Base-by-base conservation (phyloP, 2,329 filamentous ascomycete genomes). In the Thelonectria olida region DNA sequence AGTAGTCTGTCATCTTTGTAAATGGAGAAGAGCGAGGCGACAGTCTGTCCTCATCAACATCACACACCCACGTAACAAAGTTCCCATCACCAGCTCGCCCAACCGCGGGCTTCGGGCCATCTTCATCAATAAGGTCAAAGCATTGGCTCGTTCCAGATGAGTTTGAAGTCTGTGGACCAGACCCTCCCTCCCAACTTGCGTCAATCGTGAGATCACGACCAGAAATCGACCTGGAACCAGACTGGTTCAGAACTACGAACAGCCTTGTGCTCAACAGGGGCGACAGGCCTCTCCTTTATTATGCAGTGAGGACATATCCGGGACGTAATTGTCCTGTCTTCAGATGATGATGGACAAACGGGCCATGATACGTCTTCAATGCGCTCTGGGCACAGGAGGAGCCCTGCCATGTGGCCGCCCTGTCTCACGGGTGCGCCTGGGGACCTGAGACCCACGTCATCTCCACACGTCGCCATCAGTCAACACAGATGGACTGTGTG, bases 341-440 rank as follows among this genome's bases (percentile, higher is more conserved):
- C 19, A 10, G 8, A 17, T 13, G 19, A 25, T 44, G 3, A 10
- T 34, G 20, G 39, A 28, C 44, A 49, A 49, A 31, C 28, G 7
- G 15, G 22, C 23, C 34, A 42, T 39, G 53, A 36, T 55, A 36
- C 42, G 22, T 34, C n/a, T 44, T 23, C 36, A 19, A 36, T 47
- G 52, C 34, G 52, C 52, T 50, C 47, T 39, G 58, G 47, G 39
- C 47, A 52, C 31, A 56, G 20, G 39, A 45, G 28, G 52, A 54
- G 25, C 53, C 39, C 54, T 67, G 67, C 69, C 67, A 71, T 72
- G 66, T 71, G 69, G 67, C 62, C 61, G 58, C 67, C 69, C 56
- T 67, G 62, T 57, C 62, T 58, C 41, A 60, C 42, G 28, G 54
- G n/a, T 17, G n/a, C n/a, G n/a, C n/a, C n/a, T n/a, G n/a, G n/a